phyloP scores from a whole-genome alignment of 441 rosid species.

The Pelargonium myrrhifolium region DNA sequence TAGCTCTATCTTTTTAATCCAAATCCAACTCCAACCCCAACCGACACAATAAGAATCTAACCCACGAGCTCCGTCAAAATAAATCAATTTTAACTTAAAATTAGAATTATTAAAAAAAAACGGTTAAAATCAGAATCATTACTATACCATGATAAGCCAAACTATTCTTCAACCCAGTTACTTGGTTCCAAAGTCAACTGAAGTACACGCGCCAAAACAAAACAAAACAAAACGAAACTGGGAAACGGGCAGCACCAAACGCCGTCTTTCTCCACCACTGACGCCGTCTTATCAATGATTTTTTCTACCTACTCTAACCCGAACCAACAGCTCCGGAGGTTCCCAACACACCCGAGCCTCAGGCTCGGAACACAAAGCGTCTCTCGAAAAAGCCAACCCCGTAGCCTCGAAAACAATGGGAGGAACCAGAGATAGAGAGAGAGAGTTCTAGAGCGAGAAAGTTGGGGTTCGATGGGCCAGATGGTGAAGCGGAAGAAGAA shows the following conservation, averaged over 20 bases:
- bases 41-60: too few species aligned
- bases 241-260: background rate
- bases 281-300: background rate
- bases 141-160: too few species aligned
- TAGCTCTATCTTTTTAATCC: too few species aligned
- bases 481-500: constrained; percentile 87
- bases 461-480: constrained; percentile 48
- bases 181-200: too few species aligned
- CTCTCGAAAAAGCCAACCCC: constrained; percentile 26
- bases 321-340: background rate
- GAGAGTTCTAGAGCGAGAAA: constrained; percentile 21
- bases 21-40: too few species aligned
- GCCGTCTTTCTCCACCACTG: background rate
- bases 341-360: background rate
- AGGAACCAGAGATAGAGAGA: too few species aligned
- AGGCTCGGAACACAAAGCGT: constrained; percentile 26
- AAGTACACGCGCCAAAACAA: too few species aligned
- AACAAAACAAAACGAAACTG: background rate
- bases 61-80: too few species aligned
- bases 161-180: too few species aligned
- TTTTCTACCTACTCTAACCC: background rate
- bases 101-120: too few species aligned
- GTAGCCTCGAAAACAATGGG: constrained; percentile 24
- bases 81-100: too few species aligned
- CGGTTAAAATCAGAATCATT: too few species aligned